These are phyloP conservation scores for Vinca major DNA, from an alignment of 305 asterid genomes.

Conservation along the genomic window DNA sequence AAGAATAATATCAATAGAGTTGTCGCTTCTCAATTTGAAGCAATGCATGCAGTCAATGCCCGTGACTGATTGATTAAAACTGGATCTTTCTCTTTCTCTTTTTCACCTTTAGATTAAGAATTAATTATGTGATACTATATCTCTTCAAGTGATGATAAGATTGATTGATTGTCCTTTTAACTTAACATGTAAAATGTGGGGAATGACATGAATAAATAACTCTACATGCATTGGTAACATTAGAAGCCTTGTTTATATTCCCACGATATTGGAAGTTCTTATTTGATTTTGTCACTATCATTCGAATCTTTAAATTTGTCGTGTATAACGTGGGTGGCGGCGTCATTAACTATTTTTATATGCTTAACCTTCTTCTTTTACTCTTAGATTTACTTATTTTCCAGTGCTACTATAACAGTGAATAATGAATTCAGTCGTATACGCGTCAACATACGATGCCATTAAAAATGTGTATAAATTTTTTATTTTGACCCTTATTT, in stretches of 20 bases:
- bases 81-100: background rate
- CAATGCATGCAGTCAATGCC: constrained; percentile 1
- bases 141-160: background rate
- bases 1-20: background rate
- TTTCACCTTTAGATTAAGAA: background rate
- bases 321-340: too few species aligned
- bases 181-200: background rate
- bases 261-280: background rate
- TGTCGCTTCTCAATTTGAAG: background rate
- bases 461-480: background rate
- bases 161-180: background rate
- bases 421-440: background rate
- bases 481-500: background rate
- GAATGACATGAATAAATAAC: background rate
- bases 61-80: background rate
- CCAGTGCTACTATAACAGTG: too few species aligned
- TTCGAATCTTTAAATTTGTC: background rate
- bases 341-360: too few species aligned
- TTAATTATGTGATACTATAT: background rate
- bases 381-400: too few species aligned
- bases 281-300: background rate
- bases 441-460: background rate
- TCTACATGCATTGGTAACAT: background rate
- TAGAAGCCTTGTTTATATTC: background rate
- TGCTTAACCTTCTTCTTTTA: too few species aligned